A percentile compares a stretch with the other conserved stretches of the same genome.
Conservation (phyloP, 2,329 filamentous ascomycete species). For the Colletotrichum sp. region DNA sequence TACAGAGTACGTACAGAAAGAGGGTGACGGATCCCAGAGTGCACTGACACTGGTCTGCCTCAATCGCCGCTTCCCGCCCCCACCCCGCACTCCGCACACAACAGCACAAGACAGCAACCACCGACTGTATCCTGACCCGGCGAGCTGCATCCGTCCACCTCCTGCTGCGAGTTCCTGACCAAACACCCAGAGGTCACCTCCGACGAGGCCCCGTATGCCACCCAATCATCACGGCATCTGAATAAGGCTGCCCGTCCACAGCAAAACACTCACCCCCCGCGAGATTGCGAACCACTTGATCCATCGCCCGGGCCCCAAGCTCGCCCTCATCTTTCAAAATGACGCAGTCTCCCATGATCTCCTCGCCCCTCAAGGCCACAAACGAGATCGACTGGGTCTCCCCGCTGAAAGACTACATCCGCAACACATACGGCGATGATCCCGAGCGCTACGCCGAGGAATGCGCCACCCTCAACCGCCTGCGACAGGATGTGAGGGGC, state of each 20-base stretch:
- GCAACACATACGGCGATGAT: slow-evolving; percentile 93
- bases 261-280: background rate
- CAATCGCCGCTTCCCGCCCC: slow-evolving; percentile 11
- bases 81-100: slow-evolving; percentile 16
- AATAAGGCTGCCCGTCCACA: slow-evolving; percentile 6
- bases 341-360: slow-evolving; percentile 94
- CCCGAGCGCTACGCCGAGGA: slow-evolving; percentile 95
- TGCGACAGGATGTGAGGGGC: slow-evolving; percentile 98
- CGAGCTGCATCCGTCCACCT: slow-evolving; percentile 17
- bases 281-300: slow-evolving; percentile 1
- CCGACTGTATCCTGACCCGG: background rate
- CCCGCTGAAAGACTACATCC: slow-evolving; percentile 92
- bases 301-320: background rate
- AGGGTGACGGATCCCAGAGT: background rate
- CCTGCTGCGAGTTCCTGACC: background rate
- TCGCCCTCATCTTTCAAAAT: slow-evolving; percentile 46
- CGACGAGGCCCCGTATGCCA: slow-evolving; percentile 16
- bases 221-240: slow-evolving; percentile 15
- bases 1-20: slow-evolving; percentile 13
- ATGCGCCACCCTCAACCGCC: slow-evolving; percentile 89
- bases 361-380: slow-evolving; percentile 88
- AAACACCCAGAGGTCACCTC: slow-evolving; percentile 1
- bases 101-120: slow-evolving; percentile 13
- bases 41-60: slow-evolving; percentile 13
- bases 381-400: slow-evolving; percentile 98